phyloP scores from a whole-genome alignment of 148 eudicot species.

The Polygonum aviculare region DNA sequence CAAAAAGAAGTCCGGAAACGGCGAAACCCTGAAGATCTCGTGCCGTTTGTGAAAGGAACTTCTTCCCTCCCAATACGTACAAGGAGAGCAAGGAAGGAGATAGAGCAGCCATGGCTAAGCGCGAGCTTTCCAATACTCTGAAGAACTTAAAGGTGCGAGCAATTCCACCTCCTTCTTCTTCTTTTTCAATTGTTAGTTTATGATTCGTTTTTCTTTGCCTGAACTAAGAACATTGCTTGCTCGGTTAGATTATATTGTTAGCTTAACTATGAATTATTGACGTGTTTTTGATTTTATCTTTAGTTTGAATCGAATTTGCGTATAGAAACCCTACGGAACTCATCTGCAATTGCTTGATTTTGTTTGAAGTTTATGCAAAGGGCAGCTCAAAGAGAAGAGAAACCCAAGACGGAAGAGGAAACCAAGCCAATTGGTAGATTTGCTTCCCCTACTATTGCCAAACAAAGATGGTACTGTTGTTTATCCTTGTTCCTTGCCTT shows the following conservation, averaged over 20 bases:
- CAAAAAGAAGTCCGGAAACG: neutral
- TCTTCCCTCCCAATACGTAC: neutral
- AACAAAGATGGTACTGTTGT: conserved; percentile 57
- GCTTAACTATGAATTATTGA: conserved; percentile 17
- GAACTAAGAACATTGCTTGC: neutral
- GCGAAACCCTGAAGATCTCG: neutral
- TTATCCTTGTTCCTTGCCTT: neutral
- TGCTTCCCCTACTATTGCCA: conserved; percentile 30
- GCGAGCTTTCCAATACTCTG: conserved; percentile 65
- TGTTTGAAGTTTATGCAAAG: conserved; percentile 83
- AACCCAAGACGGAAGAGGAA: conserved; percentile 47
- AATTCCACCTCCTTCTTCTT: neutral
- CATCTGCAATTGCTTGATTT: conserved; percentile 1
- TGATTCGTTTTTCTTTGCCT: conserved; percentile 8
- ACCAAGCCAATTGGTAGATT: conserved; percentile 38
- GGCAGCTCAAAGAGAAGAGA: conserved; percentile 60
- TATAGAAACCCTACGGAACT: conserved; percentile 9
- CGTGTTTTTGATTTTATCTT: neutral
- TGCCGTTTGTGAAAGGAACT: neutral
- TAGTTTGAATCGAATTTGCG: neutral
- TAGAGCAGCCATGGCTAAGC: conserved; percentile 43
- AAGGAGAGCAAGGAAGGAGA: neutral
- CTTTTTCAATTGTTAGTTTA: conserved; percentile 10
- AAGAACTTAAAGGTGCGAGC: conserved; percentile 69
- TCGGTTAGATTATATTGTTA: conserved; percentile 2